Conservation (phyloP, 345 rosid genomes). For the Citrus glauca region DNA sequence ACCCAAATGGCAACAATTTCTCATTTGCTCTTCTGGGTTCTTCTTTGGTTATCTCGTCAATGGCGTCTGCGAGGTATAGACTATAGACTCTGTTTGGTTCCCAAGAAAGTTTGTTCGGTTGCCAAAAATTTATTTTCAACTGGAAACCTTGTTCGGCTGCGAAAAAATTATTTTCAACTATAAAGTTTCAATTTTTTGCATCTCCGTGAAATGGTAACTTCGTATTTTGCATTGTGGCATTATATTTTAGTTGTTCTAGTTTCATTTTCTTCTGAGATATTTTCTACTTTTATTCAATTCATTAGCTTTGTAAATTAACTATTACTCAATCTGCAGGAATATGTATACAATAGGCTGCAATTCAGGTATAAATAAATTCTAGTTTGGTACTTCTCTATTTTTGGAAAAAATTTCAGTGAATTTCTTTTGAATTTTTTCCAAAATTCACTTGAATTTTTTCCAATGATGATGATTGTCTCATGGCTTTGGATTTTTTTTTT, state of each 20-base stretch:
- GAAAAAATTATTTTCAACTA: not conserved
- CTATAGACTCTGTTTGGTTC: not conserved
- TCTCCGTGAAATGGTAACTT: not conserved
- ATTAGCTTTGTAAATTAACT: not conserved
- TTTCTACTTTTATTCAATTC: not conserved
- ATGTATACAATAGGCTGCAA: constrained; percentile 89
- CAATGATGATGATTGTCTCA: not conserved
- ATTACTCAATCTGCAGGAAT: constrained; percentile 57
- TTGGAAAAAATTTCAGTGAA: constrained; percentile 7
- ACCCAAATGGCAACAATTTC: constrained; percentile 57
- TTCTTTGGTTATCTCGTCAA: constrained; percentile 65
- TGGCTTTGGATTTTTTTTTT: not conserved
- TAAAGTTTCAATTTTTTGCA: not conserved
- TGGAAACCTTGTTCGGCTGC: not conserved
- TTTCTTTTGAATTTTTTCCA: not conserved
- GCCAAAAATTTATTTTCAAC: not conserved
- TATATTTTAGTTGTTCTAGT: not conserved
- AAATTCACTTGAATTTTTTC: not conserved
- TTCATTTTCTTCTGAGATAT: not conserved
- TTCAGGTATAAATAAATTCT: constrained; percentile 49
- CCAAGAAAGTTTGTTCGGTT: constrained; percentile 3
- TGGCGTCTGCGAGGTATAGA: constrained; percentile 56
- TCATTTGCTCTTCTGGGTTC: constrained; percentile 60
- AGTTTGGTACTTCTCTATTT: not conserved
- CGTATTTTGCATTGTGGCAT: not conserved